phyloP scores from a whole-genome alignment of 495 filamentous ascomycete genomes.

The Amphirosellinia nigrospora region DNA sequence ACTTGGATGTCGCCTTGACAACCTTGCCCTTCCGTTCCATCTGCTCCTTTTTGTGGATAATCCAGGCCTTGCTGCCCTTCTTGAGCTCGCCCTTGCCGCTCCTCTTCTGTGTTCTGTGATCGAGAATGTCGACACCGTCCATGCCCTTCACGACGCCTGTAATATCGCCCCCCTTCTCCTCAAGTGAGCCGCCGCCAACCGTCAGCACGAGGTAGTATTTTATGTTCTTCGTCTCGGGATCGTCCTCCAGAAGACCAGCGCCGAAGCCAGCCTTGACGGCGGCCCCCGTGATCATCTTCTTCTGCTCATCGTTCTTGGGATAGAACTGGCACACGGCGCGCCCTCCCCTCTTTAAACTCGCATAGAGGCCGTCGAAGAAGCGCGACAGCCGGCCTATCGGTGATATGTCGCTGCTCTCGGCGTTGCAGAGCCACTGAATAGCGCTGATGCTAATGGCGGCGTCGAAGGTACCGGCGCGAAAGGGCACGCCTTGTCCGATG shows the following conservation, averaged over 20 bases:
- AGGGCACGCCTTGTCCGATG: slow-evolving; percentile 94
- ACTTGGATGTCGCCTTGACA: slow-evolving; percentile 88
- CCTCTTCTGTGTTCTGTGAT: slow-evolving; percentile 66
- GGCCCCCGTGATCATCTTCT: slow-evolving; percentile 85
- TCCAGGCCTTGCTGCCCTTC: slow-evolving; percentile 90
- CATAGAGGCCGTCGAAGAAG: slow-evolving; percentile 94
- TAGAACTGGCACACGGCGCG: slow-evolving; percentile 97
- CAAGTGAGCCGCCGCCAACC: slow-evolving; percentile 79
- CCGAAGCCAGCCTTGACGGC: slow-evolving; percentile 95
- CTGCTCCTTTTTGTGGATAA: slow-evolving; percentile 92
- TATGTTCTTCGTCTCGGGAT: slow-evolving; percentile 90
- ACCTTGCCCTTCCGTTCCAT: slow-evolving; percentile 94
- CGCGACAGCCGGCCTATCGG: slow-evolving; percentile 75
- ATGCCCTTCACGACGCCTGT: slow-evolving; percentile 84
- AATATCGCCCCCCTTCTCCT: slow-evolving; percentile 72
- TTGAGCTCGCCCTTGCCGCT: slow-evolving; percentile 58
- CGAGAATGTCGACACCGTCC: slow-evolving; percentile 85
- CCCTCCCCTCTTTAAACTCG: slow-evolving; percentile 80
- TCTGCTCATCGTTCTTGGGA: slow-evolving; percentile 91
- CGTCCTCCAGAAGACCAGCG: slow-evolving; percentile 92
- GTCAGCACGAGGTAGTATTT: slow-evolving; percentile 95
- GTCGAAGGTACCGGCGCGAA: slow-evolving; percentile 91
- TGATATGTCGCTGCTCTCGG: slow-evolving; percentile 82
- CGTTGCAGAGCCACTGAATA: slow-evolving; percentile 98
- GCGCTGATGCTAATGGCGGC: slow-evolving; percentile 93